Conservation (phyloP, 768 basidiomycete genomes). For the Xerocomellus amylosporus region DNA sequence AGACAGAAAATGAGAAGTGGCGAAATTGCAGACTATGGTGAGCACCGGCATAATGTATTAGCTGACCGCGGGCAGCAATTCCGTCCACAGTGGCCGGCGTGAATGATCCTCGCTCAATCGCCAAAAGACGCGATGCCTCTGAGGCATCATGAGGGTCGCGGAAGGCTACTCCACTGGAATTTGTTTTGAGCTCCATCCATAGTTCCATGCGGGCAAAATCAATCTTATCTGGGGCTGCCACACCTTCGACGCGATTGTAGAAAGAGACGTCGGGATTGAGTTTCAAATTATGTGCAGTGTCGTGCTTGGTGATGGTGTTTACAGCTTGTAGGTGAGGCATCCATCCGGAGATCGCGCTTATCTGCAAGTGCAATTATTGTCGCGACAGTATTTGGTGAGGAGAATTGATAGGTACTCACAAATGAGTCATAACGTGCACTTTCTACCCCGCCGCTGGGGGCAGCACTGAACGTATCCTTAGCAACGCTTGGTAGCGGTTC, state of each 20-base stretch:
- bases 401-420: background rate
- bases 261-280: constrained; percentile 1
- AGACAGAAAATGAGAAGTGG: constrained; percentile 29
- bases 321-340: background rate
- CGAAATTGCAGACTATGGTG: too few relatives aligned
- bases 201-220: constrained; percentile 4
- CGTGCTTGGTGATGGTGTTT: background rate
- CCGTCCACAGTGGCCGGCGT: background rate
- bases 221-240: background rate
- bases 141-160: background rate
- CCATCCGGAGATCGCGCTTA: background rate
- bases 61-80: too few relatives aligned
- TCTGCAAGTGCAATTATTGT: background rate
- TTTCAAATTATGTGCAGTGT: background rate
- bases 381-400: background rate
- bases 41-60: too few relatives aligned
- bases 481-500: background rate
- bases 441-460: background rate
- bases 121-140: background rate
- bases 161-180: background rate
- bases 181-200: constrained; percentile 8
- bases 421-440: background rate
- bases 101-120: background rate
- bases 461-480: background rate
- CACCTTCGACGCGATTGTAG: background rate